phyloP scores from a whole-genome alignment of 345 rosid species.

The Citrus sinensis region DNA sequence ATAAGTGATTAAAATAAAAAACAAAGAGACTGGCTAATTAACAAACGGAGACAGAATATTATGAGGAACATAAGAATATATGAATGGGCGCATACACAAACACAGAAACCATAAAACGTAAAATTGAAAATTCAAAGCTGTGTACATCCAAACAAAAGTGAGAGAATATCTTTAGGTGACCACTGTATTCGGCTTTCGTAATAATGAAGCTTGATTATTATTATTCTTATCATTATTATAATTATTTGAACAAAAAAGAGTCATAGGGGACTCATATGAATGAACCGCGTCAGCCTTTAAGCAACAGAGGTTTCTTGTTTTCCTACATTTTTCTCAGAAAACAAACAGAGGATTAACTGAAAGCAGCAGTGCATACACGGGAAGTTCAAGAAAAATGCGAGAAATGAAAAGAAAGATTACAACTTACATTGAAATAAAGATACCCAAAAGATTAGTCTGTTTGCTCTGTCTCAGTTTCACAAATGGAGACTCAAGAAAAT shows the following conservation, averaged over 20 bases:
- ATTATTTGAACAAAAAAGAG: background rate
- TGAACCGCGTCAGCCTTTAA: background rate
- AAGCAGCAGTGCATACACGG: background rate
- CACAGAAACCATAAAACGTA: background rate
- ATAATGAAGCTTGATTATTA: background rate
- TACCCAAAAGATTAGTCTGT: background rate
- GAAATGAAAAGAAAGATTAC: background rate
- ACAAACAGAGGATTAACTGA: background rate
- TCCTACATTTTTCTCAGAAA: constrained; percentile 3
- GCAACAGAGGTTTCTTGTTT: background rate
- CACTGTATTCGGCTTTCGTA: background rate
- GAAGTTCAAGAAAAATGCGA: background rate
- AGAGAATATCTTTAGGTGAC: background rate
- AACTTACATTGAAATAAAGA: background rate
- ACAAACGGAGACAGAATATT: background rate
- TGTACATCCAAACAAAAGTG: background rate
- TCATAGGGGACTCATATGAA: background rate
- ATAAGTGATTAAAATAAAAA: background rate
- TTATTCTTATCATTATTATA: background rate
- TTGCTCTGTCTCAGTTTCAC: background rate
- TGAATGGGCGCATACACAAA: background rate
- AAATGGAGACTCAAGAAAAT: background rate
- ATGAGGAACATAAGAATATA: background rate
- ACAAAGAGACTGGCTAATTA: background rate
- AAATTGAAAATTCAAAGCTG: background rate